Base-by-base conservation (phyloP, 495 filamentous ascomycete genomes). In the Penicillium subrubescens region DNA sequence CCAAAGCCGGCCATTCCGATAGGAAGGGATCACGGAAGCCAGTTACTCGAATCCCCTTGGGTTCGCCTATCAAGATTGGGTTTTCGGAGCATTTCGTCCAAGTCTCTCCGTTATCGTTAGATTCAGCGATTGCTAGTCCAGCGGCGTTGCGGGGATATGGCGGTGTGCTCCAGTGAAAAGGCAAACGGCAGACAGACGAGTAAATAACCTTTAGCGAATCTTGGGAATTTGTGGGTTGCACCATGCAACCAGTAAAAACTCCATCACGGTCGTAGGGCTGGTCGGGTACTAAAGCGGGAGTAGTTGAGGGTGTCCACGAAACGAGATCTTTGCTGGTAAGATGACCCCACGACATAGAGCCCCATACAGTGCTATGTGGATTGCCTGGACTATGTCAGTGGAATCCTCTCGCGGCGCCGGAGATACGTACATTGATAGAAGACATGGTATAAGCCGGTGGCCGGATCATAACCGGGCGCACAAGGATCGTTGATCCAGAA, bases 11-110 rank as follows among this genome's bases (percentile, higher is more conserved):
- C 62, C 62, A 65, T 33, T 23, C 34, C 17, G 62, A 44, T 46
- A 60, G 14, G 33, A 55, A 65, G 34, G 57, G 62, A 44, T 65
- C 62, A 55, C 62, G 57, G 15, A 41, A 41, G 37, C 37, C 37
- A 41, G 37, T 41, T 17, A 41, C 37, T 41, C 15, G 37, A 5
- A 41, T 1, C 14, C 3, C 37, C 37, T 17, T 41, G 37, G 37
- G 37, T 15, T 41, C 37, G 37, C 37, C 37, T 12, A 41, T 17
- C 37, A 41, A 41, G 37, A 41, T 41, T 15, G 37, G 37, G 14
- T 41, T 41, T 17, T 14, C 37, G 15, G 37, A 17, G 37, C 5
- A 41, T 41, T 41, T 41, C 14, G 37, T 41, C 37, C 37, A 41
- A 15, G 14, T 41, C 37, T 41, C 37, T 5, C 37, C 37, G 4